A percentile compares a stretch with the other conserved stretches of the same genome.
These are phyloP conservation scores for Fraxinus greggii DNA, from an alignment of 305 asterid species.

Conservation along the genomic window DNA sequence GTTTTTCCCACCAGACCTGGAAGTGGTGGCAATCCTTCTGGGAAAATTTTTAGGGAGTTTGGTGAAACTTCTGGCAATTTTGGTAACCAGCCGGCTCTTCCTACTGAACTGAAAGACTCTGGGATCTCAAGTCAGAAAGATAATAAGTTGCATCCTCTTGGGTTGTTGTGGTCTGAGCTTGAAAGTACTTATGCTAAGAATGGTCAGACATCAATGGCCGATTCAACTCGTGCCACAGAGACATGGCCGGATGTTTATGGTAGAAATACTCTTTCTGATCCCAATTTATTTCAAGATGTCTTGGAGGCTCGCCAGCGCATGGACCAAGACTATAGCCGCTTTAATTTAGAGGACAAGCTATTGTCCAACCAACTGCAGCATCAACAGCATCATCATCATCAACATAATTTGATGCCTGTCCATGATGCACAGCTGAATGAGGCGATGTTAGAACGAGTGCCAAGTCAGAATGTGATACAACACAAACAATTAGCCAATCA, in stretches of 20 bases:
- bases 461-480: constrained; percentile 50
- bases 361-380: constrained; percentile 54
- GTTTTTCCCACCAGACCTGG: constrained; percentile 87
- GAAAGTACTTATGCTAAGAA: constrained; percentile 67
- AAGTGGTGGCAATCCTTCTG: constrained; percentile 59
- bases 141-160: constrained; percentile 67
- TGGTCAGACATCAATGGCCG: constrained; percentile 44
- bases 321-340: constrained; percentile 55
- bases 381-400: constrained; percentile 61
- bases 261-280: constrained; percentile 47
- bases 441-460: constrained; percentile 50
- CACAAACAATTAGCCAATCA: constrained; percentile 63
- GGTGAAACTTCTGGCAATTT: constrained; percentile 45
- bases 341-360: constrained; percentile 66
- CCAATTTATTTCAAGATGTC: constrained; percentile 53
- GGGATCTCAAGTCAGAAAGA: constrained; percentile 45
- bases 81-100: constrained; percentile 38
- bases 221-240: constrained; percentile 42
- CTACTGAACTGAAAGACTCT: constrained; percentile 39
- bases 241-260: constrained; percentile 57
- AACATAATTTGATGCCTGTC: constrained; percentile 52
- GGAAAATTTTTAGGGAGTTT: constrained; percentile 42
- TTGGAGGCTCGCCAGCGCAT: constrained; percentile 54
- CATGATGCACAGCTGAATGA: constrained; percentile 59
- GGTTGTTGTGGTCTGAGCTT: constrained; percentile 90